These are phyloP conservation scores for Phytophthora ohioensis DNA, from an alignment of 352 stramenopile species.

Conservation along the genomic window DNA sequence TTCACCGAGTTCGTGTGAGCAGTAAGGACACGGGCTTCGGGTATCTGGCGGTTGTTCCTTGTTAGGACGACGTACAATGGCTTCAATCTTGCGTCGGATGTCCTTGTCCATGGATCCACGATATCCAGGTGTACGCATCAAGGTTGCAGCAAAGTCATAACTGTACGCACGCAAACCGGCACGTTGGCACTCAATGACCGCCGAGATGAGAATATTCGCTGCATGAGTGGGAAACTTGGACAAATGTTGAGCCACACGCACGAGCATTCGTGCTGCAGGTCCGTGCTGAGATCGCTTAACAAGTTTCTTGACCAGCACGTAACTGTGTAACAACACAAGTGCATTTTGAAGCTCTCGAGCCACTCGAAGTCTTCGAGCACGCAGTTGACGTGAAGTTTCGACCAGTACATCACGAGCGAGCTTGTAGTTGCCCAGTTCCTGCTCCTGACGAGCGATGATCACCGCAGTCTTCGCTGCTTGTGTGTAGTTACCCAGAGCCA, in stretches of 20 bases:
- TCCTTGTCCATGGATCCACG: conserved; percentile 90
- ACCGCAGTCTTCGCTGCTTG: conserved; percentile 94
- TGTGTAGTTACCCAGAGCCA: conserved; percentile 94
- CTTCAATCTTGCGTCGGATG: conserved; percentile 95
- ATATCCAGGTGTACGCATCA: conserved; percentile 91
- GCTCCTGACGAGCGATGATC: conserved; percentile 94
- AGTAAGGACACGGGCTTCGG: conserved; percentile 89
- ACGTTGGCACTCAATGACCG: conserved; percentile 95
- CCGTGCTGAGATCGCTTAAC: conserved; percentile 90
- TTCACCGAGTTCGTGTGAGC: conserved; percentile 73
- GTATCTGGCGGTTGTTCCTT: conserved; percentile 84
- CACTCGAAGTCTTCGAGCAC: conserved; percentile 89
- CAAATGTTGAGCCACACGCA: conserved; percentile 91
- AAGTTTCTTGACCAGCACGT: conserved; percentile 94
- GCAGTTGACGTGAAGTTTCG: conserved; percentile 90
- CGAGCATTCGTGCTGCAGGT: conserved; percentile 88
- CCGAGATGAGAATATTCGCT: conserved; percentile 92
- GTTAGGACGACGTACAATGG: conserved; percentile 93
- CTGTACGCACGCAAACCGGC: conserved; percentile 90
- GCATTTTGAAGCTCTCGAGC: conserved; percentile 86
- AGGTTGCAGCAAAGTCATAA: conserved; percentile 93
- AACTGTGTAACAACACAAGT: conserved; percentile 94
- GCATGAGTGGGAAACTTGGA: conserved; percentile 94
- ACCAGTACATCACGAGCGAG: conserved; percentile 92
- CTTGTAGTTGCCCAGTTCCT: conserved; percentile 95